Percentiles rank a stretch among this genome's conserved stretches.
Conservation (phyloP, 2,329 filamentous ascomycete species). For the Escovopsis weberi region DNA sequence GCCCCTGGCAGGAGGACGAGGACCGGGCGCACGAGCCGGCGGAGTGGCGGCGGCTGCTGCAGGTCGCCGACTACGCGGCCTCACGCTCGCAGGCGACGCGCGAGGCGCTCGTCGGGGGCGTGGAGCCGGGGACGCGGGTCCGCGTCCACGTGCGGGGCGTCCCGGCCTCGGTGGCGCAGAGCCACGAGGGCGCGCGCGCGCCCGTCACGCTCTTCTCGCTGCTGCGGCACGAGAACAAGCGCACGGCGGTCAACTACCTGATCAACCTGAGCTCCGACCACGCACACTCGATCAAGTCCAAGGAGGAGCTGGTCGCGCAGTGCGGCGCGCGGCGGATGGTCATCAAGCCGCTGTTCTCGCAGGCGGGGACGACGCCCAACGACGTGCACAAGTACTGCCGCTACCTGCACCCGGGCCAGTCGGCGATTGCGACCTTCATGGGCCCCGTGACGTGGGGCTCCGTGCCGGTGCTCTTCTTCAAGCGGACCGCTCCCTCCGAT, state of each 20-base stretch:
- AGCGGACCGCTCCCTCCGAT: slow-evolving; percentile 28
- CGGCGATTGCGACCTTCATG: slow-evolving; percentile 77
- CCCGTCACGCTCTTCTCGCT: slow-evolving; percentile 74
- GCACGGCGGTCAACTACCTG: slow-evolving; percentile 76
- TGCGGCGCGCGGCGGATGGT: slow-evolving; percentile 77
- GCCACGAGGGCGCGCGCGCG: slow-evolving; percentile 28
- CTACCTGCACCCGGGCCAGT: slow-evolving; percentile 80
- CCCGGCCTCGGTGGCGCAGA: slow-evolving; percentile 26
- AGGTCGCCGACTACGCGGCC: slow-evolving; percentile 79
- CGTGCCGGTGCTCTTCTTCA: slow-evolving; percentile 82
- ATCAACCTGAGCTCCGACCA: slow-evolving; percentile 72
- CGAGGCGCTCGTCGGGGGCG: slow-evolving; percentile 80
- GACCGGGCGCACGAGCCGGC: slow-evolving; percentile 78
- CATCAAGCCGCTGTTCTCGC: slow-evolving; percentile 82
- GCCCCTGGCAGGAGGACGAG: slow-evolving; percentile 77
- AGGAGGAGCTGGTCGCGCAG: slow-evolving; percentile 84
- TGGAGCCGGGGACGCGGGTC: slow-evolving; percentile 70
- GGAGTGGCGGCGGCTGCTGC: slow-evolving; percentile 75
- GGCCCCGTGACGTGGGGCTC: slow-evolving; percentile 87
- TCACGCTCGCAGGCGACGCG: slow-evolving; percentile 62
- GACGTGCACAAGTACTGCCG: slow-evolving; percentile 95
- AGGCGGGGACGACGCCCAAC: slow-evolving; percentile 80
- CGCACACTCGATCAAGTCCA: slow-evolving; percentile 66
- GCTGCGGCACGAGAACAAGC: slow-evolving; percentile 88
- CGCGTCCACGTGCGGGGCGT: slow-evolving; percentile 55